These are phyloP conservation scores for apple (Malus domestica) DNA, from an alignment of 306 rosid species.

Conservation along the genomic window ASM211411v1 NC_041801.1:6864001-6864500, in stretches of 20 bases:
- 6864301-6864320: conserved; percentile 73
- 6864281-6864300: conserved; percentile 68
- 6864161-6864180: conserved; percentile 15
- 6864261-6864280: conserved; percentile 69
- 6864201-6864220: conserved; percentile 2
- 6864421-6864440: neutral
- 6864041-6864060: conserved; percentile 84
- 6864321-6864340: conserved; percentile 96
- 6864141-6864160: conserved; percentile 51
- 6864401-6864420: conserved; percentile 7
- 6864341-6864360: conserved; percentile 59
- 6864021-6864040: conserved; percentile 58
- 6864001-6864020: conserved; percentile 73
- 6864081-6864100: conserved; percentile 88
- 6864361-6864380: neutral
- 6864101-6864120: conserved; percentile 67
- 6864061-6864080: conserved; percentile 50
- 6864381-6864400: conserved; percentile 1
- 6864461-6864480: neutral
- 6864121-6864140: conserved; percentile 36
- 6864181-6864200: conserved; percentile 8
- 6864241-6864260: conserved; percentile 43
- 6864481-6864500: neutral
- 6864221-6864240: conserved; percentile 20
- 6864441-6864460: neutral